Conservation (phyloP, 2,329 filamentous ascomycete genomes). For the Colletotrichum eremochloae region DNA sequence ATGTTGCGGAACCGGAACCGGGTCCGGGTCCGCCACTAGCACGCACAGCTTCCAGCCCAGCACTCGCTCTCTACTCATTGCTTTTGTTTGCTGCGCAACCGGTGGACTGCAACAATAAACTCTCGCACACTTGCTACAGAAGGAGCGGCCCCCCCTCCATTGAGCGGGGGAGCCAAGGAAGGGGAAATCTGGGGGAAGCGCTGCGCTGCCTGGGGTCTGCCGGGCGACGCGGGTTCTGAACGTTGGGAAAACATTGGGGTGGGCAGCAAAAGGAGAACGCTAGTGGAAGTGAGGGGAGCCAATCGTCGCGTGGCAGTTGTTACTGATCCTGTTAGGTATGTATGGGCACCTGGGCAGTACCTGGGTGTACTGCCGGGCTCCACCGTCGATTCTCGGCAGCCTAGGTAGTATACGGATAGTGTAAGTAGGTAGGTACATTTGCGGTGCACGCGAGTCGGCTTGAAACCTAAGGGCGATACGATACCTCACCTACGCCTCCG, state of each 20-base stretch:
- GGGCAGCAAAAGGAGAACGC: constrained; percentile 17
- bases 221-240: constrained; percentile 3
- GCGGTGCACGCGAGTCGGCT: not conserved
- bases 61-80: not conserved
- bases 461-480: too few relatives aligned
- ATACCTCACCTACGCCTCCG: too few relatives aligned
- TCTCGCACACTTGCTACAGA: not conserved
- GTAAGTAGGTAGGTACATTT: not conserved
- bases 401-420: too few relatives aligned
- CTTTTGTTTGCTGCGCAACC: not conserved
- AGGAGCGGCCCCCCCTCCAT: not conserved
- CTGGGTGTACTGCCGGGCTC: not conserved
- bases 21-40: constrained; percentile 12
- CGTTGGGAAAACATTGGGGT: constrained; percentile 35
- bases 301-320: constrained; percentile 29
- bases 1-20: constrained; percentile 16
- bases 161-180: not conserved
- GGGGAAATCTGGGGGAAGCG: constrained; percentile 38
- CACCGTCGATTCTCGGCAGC: constrained; percentile 12
- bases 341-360: not conserved
- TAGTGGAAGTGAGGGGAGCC: constrained; percentile 31
- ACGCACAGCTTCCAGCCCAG: not conserved
- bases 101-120: not conserved
- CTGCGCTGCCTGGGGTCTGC: constrained; percentile 21
- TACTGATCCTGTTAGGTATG: not conserved